Evolutionary conservation across 345 rosid genomes (phyloP).

Genomic region (Bruguiera parviflora): DNA sequence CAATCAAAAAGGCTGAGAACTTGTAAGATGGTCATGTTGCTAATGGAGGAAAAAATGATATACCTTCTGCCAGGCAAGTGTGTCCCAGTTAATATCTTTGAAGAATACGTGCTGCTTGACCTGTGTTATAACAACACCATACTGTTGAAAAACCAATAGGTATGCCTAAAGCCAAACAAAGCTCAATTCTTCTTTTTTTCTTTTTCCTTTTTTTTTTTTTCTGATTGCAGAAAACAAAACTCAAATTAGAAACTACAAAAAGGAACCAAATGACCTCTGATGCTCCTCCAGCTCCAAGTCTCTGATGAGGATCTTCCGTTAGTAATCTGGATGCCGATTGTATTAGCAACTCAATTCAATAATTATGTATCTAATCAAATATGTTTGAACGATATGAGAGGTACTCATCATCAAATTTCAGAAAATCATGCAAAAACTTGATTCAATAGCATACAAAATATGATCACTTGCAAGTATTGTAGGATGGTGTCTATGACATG

Average conservation of each 20-base stretch:
- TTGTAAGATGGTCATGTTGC: not conserved
- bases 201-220: too few relatives aligned
- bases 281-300: constrained; percentile 97
- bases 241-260: constrained; percentile 7
- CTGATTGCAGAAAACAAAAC: not conserved
- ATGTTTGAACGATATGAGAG: not conserved
- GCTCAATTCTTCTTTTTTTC: not conserved
- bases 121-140: constrained; percentile 33
- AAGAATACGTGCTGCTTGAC: constrained; percentile 90
- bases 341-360: not conserved
- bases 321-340: constrained; percentile 55
- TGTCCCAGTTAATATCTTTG: constrained; percentile 94
- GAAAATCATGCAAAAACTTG: not conserved
- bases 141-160: not conserved
- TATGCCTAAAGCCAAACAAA: constrained; percentile 1
- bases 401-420: not conserved
- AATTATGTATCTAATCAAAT: not conserved
- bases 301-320: constrained; percentile 95
- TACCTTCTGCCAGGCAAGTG: constrained; percentile 97
- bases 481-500: too few relatives aligned
- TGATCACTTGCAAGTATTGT: too few relatives aligned
- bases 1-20: constrained; percentile 1
- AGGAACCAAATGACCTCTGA: constrained; percentile 58
- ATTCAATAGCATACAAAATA: not conserved
- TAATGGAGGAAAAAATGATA: constrained; percentile 3